Base-by-base conservation (phyloP, 768 basidiomycete genomes). In the Lanmaoa pseudosensibilis region DNA sequence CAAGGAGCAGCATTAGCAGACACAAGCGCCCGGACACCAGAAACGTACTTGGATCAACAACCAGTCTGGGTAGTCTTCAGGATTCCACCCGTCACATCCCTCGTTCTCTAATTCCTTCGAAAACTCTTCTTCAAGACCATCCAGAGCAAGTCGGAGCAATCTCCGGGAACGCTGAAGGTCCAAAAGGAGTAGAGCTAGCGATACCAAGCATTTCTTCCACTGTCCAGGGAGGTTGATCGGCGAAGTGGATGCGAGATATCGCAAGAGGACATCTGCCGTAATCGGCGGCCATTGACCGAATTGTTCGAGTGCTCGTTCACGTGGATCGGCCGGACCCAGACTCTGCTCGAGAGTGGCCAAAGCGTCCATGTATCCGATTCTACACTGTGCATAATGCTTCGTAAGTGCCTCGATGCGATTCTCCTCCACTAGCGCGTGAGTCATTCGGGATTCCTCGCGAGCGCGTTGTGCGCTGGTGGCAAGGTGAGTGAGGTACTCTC, bases 31-130 rank as follows among this genome's bases (percentile, higher is more conserved):
- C 6, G 2, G 18, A 21, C 10, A 25, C 2, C 0, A 19, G 3
- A 38, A 25, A 43, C 43, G 21, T 21, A 76, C 74, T 65, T 80
- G 78, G 16, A 80, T 73, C 33, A 79, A 57, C 0, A 78, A 61
- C 79, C 78, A 80, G 52, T 77, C 76, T 2, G 72, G 65, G 58
- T 72, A 54, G 4, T 46, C 46, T 18, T 54, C 52, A 4, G 56
- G 34, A 21, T 58, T 37, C 57, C 60, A 61, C 15, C 52, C 61
- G 15, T 63, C 50, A n/a, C 50, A 60, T 15, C 58, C 61, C 9
- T 52, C 46, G n/a, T 61, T 67, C 36, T 60, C 55, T 6, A 68
- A 36, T 40, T 69, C 68, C 43, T 55, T 64, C 27, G 33, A 61
- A 37, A 75, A 67, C 12, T 75, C 75, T 10, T 70, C 70, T 16